Evolutionary conservation across 257 asterid genomes (phyloP), one percentile per base, ranked within the genome.

Genomic region (Penstemon davidsonii): DNA sequence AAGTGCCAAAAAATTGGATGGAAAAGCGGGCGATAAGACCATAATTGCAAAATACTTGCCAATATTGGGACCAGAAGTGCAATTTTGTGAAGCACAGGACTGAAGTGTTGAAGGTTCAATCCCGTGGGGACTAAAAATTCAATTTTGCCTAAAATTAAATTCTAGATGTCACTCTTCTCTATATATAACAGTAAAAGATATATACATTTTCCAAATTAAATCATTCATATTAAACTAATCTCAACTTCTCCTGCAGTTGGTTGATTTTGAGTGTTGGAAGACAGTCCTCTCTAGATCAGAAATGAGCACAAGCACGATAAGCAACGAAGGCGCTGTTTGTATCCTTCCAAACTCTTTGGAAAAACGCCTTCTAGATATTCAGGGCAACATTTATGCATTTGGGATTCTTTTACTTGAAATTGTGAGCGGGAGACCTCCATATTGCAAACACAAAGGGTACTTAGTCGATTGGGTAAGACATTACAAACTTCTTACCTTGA

Each of bases 261-360:
- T 94, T 62, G 93, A 91, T 81, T 94, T 94, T 60, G 98, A 94
- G 69, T 84, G 96, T 82, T 94, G 96, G 96, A 89, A 89, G 75
- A 77, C 87, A 0, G 80, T 94, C 70, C 81, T 88, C 62, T 75
- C 96, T 0, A 84, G 98, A 83, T 89, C 96, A 40, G 96, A 83
- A 62, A 90, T 88, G 87, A 88, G 94, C 73, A 85, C 95, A 0
- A 90, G 91, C 52, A 66, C 73, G 40, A 87, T 88, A 62, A 83
- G 90, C 84, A 85, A 77, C 3, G 95, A 84, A 76, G 96, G 97
- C 2, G 88, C 86, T 5, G 87, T 86, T 65, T 91, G 96, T 73
- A 83, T 87, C 67, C 92, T 87, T 69, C 96, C 99, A 7, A 86
- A 78, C 67, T 79, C 91, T 18, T 25, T 94, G 53, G 96, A 91